phyloP scores from a whole-genome alignment of 129 eudicot species.

The Gnaphalium uliginosum region DNA sequence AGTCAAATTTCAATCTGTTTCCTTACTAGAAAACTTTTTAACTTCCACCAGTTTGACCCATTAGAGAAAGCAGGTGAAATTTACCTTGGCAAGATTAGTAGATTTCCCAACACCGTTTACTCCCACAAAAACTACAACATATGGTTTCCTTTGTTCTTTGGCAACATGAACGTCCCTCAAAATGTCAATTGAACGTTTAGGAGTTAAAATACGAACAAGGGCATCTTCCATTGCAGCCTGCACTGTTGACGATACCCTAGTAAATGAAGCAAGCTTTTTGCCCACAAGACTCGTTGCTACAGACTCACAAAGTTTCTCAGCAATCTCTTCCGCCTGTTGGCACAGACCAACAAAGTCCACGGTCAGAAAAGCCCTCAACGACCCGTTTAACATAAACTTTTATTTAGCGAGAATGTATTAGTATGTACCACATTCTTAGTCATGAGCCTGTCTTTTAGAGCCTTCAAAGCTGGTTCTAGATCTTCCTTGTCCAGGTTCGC shows the following conservation, averaged over 20 bases:
- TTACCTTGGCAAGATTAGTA: constrained; percentile 93
- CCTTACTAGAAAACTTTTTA: not conserved
- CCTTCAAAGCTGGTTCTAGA: constrained; percentile 90
- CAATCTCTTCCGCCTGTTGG: constrained; percentile 88
- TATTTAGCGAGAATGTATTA: too few species aligned
- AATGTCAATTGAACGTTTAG: constrained; percentile 89
- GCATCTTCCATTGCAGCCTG: constrained; percentile 99
- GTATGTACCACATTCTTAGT: constrained; percentile 91
- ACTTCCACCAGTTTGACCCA: not conserved
- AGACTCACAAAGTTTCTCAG: constrained; percentile 93
- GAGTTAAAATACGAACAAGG: constrained; percentile 91
- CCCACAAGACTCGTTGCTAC: constrained; percentile 91
- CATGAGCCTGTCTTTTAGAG: constrained; percentile 96
- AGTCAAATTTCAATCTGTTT: too few species aligned
- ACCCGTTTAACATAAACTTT: not conserved
- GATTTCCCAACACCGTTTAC: constrained; percentile 97
- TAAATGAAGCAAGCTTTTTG: constrained; percentile 84
- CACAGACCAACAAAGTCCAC: constrained; percentile 16
- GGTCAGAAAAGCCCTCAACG: not conserved
- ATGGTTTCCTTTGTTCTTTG: constrained; percentile 85
- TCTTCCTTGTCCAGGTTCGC: constrained; percentile 90
- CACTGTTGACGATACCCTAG: constrained; percentile 91
- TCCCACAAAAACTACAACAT: constrained; percentile 96
- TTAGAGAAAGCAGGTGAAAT: not conserved
- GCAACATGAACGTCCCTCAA: constrained; percentile 88